phyloP scores from a whole-genome alignment of 2,329 filamentous ascomycete species.

The Daldinia eschscholtzii region DNA sequence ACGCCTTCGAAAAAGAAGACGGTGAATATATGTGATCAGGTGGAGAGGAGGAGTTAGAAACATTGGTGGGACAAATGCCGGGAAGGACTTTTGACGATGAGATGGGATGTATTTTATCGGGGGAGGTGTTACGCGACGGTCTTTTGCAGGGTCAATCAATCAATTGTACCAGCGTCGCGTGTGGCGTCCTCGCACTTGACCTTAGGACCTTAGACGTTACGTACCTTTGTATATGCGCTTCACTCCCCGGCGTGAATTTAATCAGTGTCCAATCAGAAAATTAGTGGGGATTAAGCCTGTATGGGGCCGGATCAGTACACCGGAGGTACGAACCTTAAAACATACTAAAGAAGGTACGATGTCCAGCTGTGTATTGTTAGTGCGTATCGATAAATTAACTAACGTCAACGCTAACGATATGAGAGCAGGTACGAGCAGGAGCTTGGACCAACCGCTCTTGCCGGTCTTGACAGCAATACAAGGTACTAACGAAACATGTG shows the following conservation, averaged over 20 bases:
- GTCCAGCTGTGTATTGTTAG: background rate
- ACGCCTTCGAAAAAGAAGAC: constrained; percentile 6
- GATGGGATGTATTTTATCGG: constrained; percentile 37
- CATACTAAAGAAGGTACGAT: background rate
- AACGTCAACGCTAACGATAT: background rate
- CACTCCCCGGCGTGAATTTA: constrained; percentile 24
- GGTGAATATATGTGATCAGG: constrained; percentile 1
- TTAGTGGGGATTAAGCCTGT: background rate
- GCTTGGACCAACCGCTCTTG: constrained; percentile 16
- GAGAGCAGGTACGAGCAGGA: constrained; percentile 4
- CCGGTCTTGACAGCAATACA: background rate
- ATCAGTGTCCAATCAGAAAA: background rate
- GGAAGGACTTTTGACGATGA: constrained; percentile 28
- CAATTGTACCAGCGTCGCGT: constrained; percentile 40
- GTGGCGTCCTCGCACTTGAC: constrained; percentile 16
- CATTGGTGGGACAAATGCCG: constrained; percentile 39
- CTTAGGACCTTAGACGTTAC: background rate
- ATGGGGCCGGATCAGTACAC: constrained; percentile 1
- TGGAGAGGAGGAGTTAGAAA: constrained; percentile 21
- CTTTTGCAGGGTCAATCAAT: constrained; percentile 36
- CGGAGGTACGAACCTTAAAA: constrained; percentile 2
- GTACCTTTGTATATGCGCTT: constrained; percentile 19
- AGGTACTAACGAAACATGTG: background rate
- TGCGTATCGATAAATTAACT: background rate
- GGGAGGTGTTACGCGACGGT: constrained; percentile 42